phyloP scores from a whole-genome alignment of 129 eudicot genomes.

The Deinandra increscens region DNA sequence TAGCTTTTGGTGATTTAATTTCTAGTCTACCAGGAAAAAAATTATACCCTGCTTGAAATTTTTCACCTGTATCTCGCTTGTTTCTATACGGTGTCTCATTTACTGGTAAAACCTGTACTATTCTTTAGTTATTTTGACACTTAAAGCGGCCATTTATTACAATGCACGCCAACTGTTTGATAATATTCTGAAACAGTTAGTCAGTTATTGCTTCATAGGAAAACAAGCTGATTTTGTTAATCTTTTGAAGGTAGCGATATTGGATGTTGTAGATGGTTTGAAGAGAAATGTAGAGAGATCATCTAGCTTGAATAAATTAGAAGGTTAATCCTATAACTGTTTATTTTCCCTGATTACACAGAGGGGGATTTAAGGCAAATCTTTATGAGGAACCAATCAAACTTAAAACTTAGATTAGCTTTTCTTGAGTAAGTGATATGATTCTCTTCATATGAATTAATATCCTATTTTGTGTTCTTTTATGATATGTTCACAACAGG shows the following conservation, averaged over 20 bases:
- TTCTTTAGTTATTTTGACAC: constrained; percentile 49
- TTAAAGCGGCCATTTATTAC: constrained; percentile 58
- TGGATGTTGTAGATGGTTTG: neutral
- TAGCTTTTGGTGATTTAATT: constrained; percentile 46
- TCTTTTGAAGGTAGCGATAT: constrained; percentile 18
- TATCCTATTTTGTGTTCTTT: too few relatives aligned
- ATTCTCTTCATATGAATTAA: too few relatives aligned
- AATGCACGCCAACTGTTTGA: constrained; percentile 60
- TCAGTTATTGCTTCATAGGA: constrained; percentile 59
- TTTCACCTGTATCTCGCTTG: constrained; percentile 39
- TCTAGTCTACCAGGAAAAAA: constrained; percentile 61
- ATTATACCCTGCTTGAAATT: constrained; percentile 39
- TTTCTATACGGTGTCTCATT: constrained; percentile 68
- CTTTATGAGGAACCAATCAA: too few relatives aligned
- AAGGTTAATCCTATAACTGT: too few relatives aligned
- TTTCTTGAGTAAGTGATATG: too few relatives aligned
- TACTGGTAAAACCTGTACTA: constrained; percentile 60
- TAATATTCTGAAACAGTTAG: constrained; percentile 51
- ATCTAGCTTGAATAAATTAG: neutral
- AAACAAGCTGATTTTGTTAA: constrained; percentile 65
- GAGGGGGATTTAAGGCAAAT: too few relatives aligned
- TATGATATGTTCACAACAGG: too few relatives aligned
- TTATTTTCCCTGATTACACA: too few relatives aligned
- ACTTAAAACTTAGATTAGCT: too few relatives aligned
- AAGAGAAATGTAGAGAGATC: neutral